Base-by-base conservation (phyloP, 2,329 filamentous ascomycete species). In the Fusarium liriodendri region DNA sequence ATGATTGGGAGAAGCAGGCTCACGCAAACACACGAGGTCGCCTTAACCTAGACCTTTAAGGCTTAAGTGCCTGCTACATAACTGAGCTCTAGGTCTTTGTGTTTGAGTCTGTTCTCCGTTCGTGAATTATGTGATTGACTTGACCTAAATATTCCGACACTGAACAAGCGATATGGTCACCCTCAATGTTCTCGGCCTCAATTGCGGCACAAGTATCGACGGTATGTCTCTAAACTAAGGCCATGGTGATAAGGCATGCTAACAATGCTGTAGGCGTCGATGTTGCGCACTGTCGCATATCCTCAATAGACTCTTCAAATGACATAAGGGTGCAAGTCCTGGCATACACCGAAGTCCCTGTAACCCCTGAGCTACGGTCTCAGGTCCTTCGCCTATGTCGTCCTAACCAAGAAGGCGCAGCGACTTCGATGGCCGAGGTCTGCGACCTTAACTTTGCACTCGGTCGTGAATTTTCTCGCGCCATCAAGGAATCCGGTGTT, bases 361-460 rank as follows among this genome's bases (percentile, higher is more conserved):
- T 74, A 10, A 54, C 70, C 29, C 61, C 69, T 11, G 27, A 40
- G 16, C 14, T 71, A 5, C 54, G 69, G 11, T 33, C 42, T 7
- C 63, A 68, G 33, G 66, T 62, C 37, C 60, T 74, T 50, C 69
- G 66, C n/a, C 55, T 70, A 22, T 73, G 71, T 29, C 69, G 69
- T 13, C 62, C 62, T 2, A 59, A 42, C 8, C 66, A 64, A 25
- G 65, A 58, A 16, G 62, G 37, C 14, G 62, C 70, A n/a, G 50
- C 67, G 14, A 72, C 73, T 8, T 57, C 71, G 10, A 42, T 72
- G 54, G 64, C 63, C 6, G 69, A 76, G 35, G 38, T 76, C 11
- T 75, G 70, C 37, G 66, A 74, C 25, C 68, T 75, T 7, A 75
- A 75, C 50, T 73, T 75, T 32, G 65, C 66, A 14, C 60, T 75